A percentile compares a stretch with the other conserved stretches of the same genome.
Conservation (phyloP, 345 rosid genomes). For the Carallia brachiata region DNA sequence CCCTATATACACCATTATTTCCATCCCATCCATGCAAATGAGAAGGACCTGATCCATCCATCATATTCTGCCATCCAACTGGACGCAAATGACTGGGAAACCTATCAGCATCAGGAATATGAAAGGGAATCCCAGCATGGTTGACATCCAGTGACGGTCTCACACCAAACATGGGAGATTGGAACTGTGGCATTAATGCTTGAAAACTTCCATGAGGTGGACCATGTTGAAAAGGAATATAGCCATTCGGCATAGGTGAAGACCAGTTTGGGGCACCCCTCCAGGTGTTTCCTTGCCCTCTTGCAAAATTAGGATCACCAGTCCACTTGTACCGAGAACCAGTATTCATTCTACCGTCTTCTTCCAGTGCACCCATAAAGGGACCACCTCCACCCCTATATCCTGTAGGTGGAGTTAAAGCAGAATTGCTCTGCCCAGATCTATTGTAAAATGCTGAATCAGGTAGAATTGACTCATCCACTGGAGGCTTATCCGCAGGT, state of each 20-base stretch:
- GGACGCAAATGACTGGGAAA: constrained; percentile 81
- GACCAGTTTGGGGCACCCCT: constrained; percentile 86
- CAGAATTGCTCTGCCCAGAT: constrained; percentile 49
- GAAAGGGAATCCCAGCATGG: constrained; percentile 78
- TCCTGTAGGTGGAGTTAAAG: constrained; percentile 52
- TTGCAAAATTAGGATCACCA: constrained; percentile 58
- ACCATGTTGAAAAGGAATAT: constrained; percentile 83
- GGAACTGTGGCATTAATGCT: constrained; percentile 73
- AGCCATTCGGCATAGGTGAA: constrained; percentile 73
- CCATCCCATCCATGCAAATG: constrained; percentile 94
- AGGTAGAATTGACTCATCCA: constrained; percentile 58
- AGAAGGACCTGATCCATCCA: constrained; percentile 74
- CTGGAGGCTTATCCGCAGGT: constrained; percentile 48
- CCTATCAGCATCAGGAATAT: constrained; percentile 77
- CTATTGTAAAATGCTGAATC: constrained; percentile 60
- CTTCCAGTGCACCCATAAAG: constrained; percentile 63
- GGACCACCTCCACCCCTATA: constrained; percentile 72
- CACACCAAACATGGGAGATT: constrained; percentile 68
- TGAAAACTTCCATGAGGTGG: constrained; percentile 80
- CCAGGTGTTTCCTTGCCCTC: constrained; percentile 90
- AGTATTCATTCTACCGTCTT: constrained; percentile 51
- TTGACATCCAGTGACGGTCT: constrained; percentile 82
- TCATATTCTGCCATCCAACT: constrained; percentile 89
- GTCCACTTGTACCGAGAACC: constrained; percentile 62
- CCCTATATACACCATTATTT: constrained; percentile 69